A percentile compares a stretch with the other conserved stretches of the same genome.
These are phyloP conservation scores for Thinopyrum elongatum DNA, from an alignment of 176 grass and related monocot genomes.

Conservation along the genomic window DNA sequence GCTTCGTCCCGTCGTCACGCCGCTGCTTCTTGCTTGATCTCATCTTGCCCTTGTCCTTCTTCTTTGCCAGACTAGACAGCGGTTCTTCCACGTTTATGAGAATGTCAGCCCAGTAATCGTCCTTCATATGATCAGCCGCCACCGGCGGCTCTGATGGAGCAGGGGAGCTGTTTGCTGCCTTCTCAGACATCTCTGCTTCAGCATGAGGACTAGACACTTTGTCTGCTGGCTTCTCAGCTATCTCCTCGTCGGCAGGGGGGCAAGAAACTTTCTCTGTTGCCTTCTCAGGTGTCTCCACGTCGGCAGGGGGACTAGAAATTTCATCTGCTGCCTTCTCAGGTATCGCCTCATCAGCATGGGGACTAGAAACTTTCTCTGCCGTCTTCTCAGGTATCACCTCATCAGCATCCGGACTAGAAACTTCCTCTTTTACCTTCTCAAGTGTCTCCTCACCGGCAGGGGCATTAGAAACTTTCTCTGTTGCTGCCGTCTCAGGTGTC, in stretches of 20 bases:
- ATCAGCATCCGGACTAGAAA: slow-evolving; percentile 7
- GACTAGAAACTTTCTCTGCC: not conserved
- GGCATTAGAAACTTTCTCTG: not conserved
- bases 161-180: slow-evolving; percentile 14
- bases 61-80: slow-evolving; percentile 40
- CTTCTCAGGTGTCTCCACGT: not conserved
- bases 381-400: slow-evolving; percentile 19
- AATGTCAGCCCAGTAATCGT: slow-evolving; percentile 72
- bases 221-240: not conserved
- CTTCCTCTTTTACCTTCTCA: slow-evolving; percentile 10
- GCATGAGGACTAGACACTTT: slow-evolving; percentile 1
- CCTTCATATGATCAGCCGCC: slow-evolving; percentile 44
- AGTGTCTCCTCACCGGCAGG: not conserved
- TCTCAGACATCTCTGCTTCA: slow-evolving; percentile 19
- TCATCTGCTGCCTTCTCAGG: not conserved
- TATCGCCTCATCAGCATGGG: not conserved
- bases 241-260: not conserved
- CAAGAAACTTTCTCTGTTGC: not conserved
- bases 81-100: slow-evolving; percentile 56
- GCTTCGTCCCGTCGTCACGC: not conserved
- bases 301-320: not conserved
- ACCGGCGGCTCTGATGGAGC: slow-evolving; percentile 25
- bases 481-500: not conserved
- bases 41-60: slow-evolving; percentile 38
- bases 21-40: slow-evolving; percentile 37